A percentile compares a stretch with the other conserved stretches of the same genome.
These are phyloP conservation scores for Rhizopogon vulgaris DNA, from an alignment of 768 basidiomycete species.

Conservation along the genomic window DNA sequence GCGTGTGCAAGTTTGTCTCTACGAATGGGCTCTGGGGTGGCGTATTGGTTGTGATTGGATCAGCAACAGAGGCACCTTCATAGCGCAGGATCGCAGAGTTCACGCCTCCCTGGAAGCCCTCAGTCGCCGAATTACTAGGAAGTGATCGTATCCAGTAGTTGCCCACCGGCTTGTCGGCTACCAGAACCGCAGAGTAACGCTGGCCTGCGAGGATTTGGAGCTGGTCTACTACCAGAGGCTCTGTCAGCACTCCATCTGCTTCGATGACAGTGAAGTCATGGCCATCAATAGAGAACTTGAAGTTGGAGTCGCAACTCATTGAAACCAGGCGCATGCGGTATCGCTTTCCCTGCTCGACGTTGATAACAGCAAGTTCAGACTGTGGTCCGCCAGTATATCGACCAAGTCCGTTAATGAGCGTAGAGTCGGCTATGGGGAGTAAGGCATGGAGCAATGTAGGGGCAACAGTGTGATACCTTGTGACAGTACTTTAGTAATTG, in stretches of 20 bases:
- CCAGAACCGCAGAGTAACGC: constrained; percentile 25
- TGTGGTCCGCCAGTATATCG: constrained; percentile 29
- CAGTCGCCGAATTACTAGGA: constrained; percentile 15
- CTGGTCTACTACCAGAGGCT: constrained; percentile 35
- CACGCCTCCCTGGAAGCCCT: constrained; percentile 32
- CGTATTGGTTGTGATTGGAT: constrained; percentile 34
- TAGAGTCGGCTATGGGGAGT: constrained; percentile 17
- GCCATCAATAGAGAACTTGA: constrained; percentile 38
- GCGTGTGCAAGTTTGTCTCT: constrained; percentile 24
- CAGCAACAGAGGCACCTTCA: constrained; percentile 28
- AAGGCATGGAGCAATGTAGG: constrained; percentile 17
- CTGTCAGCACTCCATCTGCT: constrained; percentile 33
- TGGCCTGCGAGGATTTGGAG: constrained; percentile 32
- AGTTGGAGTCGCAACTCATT: constrained; percentile 38
- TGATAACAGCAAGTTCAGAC: constrained; percentile 29
- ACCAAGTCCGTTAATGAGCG: constrained; percentile 35
- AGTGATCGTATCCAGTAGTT: constrained; percentile 46
- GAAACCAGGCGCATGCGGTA: constrained; percentile 33
- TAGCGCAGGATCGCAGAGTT: constrained; percentile 55
- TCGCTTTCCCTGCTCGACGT: constrained; percentile 24
- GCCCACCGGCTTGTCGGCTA: constrained; percentile 25
- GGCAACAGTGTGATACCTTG: constrained; percentile 12
- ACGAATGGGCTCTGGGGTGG: constrained; percentile 18
- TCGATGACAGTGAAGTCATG: constrained; percentile 43
- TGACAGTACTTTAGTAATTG: neutral